phyloP scores from a whole-genome alignment of 257 asterid species.

The Ilex asprella region DNA sequence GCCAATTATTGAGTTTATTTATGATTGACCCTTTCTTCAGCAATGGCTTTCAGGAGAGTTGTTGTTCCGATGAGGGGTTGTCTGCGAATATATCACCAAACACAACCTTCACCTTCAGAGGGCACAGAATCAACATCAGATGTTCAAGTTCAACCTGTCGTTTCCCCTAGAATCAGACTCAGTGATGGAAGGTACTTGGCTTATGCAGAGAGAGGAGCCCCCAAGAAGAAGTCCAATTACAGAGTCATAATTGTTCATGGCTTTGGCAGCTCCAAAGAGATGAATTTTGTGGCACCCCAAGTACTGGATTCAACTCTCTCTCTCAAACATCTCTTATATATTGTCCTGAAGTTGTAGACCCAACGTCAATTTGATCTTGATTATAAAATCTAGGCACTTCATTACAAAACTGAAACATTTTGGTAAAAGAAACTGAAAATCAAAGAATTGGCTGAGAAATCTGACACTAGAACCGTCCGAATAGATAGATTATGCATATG shows the following conservation, averaged over 20 bases:
- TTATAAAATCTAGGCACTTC: no score
- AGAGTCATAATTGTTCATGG: constrained; percentile 77
- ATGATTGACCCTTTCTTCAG: background rate
- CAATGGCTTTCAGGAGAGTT: constrained; percentile 69
- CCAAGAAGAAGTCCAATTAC: constrained; percentile 53
- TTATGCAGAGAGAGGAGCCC: constrained; percentile 74
- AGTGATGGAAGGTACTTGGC: constrained; percentile 85
- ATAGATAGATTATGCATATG: no score
- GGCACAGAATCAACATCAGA: constrained; percentile 23
- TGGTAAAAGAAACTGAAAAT: constrained; percentile 6
- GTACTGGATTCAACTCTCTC: constrained; percentile 25
- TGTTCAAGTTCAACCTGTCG: constrained; percentile 15
- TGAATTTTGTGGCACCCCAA: constrained; percentile 76
- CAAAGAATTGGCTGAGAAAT: no score
- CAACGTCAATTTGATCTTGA: background rate
- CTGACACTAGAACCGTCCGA: no score
- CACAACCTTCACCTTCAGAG: constrained; percentile 40
- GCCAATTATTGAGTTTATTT: no score
- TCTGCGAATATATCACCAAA: constrained; percentile 53
- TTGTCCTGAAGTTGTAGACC: constrained; percentile 1
- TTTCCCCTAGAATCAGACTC: constrained; percentile 47
- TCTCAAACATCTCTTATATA: constrained; percentile 1
- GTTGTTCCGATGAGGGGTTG: constrained; percentile 68
- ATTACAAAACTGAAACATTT: background rate
- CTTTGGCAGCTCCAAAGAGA: constrained; percentile 82